Percentiles rank a stretch among this genome's conserved stretches.
Evolutionary conservation across 176 grass and related monocot species (phyloP).

Genomic region (Eleusine coracana): DNA sequence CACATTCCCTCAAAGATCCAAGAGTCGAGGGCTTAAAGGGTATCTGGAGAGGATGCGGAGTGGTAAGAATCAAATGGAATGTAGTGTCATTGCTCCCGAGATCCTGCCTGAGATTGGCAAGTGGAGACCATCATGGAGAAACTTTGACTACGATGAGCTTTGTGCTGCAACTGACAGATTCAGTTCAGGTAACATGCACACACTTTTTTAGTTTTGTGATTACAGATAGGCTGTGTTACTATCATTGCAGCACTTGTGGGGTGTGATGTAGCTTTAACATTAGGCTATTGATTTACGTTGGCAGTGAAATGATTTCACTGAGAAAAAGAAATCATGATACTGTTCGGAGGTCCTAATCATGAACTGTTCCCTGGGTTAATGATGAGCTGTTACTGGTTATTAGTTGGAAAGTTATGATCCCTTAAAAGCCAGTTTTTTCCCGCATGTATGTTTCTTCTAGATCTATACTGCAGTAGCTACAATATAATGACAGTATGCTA

Average conservation of each 20-base stretch:
- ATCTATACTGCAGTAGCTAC: slow-evolving; percentile 9
- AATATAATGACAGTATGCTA: neutral
- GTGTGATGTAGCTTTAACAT: slow-evolving; percentile 39
- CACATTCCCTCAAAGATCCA: slow-evolving; percentile 69
- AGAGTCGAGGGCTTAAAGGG: slow-evolving; percentile 50
- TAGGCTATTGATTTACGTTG: slow-evolving; percentile 35
- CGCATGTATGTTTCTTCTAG: neutral
- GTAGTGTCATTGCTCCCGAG: slow-evolving; percentile 52
- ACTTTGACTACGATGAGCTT: slow-evolving; percentile 83
- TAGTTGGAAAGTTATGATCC: slow-evolving; percentile 21
- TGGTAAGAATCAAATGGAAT: slow-evolving; percentile 58
- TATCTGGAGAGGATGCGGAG: slow-evolving; percentile 66
- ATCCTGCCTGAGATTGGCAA: slow-evolving; percentile 66
- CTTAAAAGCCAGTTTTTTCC: neutral
- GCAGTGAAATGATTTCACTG: slow-evolving; percentile 22
- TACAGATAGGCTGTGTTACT: slow-evolving; percentile 35
- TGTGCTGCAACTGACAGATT: slow-evolving; percentile 77
- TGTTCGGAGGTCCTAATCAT: slow-evolving; percentile 48
- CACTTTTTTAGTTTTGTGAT: slow-evolving; percentile 21
- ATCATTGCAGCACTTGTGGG: slow-evolving; percentile 41
- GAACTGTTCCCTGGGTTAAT: slow-evolving; percentile 38
- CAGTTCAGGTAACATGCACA: slow-evolving; percentile 67
- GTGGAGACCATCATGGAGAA: slow-evolving; percentile 92
- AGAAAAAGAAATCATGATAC: neutral
- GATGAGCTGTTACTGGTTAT: slow-evolving; percentile 31